Conservation (phyloP, 208 protist species). For the Trypanosoma rangeli region DNA sequence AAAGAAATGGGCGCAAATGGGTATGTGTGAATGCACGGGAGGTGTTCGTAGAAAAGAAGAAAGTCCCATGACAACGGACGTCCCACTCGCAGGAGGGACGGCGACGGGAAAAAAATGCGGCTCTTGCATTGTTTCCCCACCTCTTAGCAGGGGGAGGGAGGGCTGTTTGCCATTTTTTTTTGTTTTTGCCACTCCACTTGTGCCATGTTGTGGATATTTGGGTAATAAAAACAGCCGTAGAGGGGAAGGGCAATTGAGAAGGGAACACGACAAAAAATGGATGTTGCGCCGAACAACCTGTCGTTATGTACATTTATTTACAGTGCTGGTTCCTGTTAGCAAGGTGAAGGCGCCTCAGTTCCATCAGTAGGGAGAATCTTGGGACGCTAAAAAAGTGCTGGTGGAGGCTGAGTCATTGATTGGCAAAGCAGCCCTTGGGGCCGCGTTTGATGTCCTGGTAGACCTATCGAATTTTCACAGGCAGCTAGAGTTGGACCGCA, state of each 20-base stretch:
- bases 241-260: background rate
- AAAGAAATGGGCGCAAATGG: no score
- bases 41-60: background rate
- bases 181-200: no score
- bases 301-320: slow-evolving; percentile 73
- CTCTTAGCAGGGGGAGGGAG: background rate
- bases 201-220: no score
- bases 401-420: slow-evolving; percentile 51
- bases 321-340: slow-evolving; percentile 65
- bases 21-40: background rate
- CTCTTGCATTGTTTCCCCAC: background rate
- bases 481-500: slow-evolving; percentile 37
- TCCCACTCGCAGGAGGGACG: background rate
- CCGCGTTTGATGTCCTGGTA: slow-evolving; percentile 37
- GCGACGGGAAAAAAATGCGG: no score
- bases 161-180: background rate
- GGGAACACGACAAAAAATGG: background rate
- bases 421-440: slow-evolving; percentile 34
- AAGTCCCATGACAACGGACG: background rate
- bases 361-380: slow-evolving; percentile 42
- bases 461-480: slow-evolving; percentile 37
- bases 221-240: background rate
- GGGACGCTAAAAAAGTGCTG: slow-evolving; percentile 45
- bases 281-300: slow-evolving; percentile 71
- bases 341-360: slow-evolving; percentile 36